Base-by-base conservation (phyloP, 176 grass and related monocot genomes). In the Oryza glaberrima region DNA sequence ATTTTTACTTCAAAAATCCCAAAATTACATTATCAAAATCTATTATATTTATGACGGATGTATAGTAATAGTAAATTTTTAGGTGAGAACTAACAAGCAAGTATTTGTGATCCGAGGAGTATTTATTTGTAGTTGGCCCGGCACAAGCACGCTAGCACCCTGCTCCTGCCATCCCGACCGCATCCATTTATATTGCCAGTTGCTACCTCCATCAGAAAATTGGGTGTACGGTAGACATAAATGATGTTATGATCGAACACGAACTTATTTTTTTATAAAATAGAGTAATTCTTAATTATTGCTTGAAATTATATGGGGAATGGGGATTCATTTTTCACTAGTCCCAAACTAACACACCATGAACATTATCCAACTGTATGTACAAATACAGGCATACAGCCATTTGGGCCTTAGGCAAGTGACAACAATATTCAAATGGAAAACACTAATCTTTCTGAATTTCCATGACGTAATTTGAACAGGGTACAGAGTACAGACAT, bases 221-320 rank as follows among this genome's bases (percentile, higher is more conserved):
- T 63, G 58, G 58, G 58, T 63, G 58, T 63, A 63, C 58, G 58
- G n/a, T 63, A 63, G 58, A 63, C n/a, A 63, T 63, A 23, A 63
- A 22, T 63, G 58, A 10, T 63, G 58, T 11, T 9, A 23, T 63
- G 58, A 63, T 63, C 58, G 3, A 63, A 13, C 58, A 63, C 11
- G 0, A 23, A 23, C n/a, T 63, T 63, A 23, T 23, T 58, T n/a
- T n/a, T 19, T 9, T 20, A 58, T 20, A 58, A 15, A 58, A 58
- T 58, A 2, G 54, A 41, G 7, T 41, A 41, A 41, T 41, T 41
- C 36, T 7, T 19, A 60, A 22, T 60, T n/a, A 22, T 22, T 60
- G 17, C 9, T 60, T 9, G 7, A 20, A n/a, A 60, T 22, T 9
- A 60, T 60, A 20, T 9, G 56, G 19, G 56, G 56, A n/a, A 20